Evolutionary conservation across 495 filamentous ascomycete genomes (phyloP).

Genomic region (Neurospora hispaniola): DNA sequence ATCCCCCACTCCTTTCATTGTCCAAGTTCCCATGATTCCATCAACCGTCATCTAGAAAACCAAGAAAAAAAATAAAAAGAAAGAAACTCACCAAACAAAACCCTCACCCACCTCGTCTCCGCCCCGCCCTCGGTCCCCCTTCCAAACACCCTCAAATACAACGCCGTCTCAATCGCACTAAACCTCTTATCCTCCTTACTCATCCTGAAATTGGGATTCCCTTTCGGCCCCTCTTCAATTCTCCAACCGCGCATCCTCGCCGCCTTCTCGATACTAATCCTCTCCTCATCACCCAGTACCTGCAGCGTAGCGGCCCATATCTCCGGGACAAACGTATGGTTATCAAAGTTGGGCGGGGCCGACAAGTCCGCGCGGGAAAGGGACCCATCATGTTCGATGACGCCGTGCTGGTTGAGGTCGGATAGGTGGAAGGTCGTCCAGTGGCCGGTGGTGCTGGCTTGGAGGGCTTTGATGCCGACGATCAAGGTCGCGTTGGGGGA

Average conservation of each 20-base stretch:
- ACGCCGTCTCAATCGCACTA: conserved; percentile 18
- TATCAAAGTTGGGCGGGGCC: not conserved
- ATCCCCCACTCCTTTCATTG: not conserved
- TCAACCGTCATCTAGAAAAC: no score
- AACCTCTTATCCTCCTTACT: conserved; percentile 3
- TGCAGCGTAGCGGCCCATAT: conserved; percentile 9
- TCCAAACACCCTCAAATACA: conserved; percentile 23
- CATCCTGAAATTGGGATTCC: conserved; percentile 19
- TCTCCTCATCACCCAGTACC: conserved; percentile 8
- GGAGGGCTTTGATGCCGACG: not conserved
- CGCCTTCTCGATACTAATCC: conserved; percentile 17
- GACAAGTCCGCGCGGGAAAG: conserved; percentile 1
- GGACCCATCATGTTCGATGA: conserved; percentile 26
- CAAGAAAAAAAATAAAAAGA: not conserved
- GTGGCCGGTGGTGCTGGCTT: no score
- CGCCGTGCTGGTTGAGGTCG: conserved; percentile 20
- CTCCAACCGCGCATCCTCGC: conserved; percentile 15
- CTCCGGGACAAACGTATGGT: conserved; percentile 19
- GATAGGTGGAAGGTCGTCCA: conserved; percentile 17
- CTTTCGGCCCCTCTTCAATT: conserved; percentile 4
- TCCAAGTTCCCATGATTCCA: no score
- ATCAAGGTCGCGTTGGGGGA: conserved; percentile 11
- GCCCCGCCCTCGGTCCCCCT: conserved; percentile 13
- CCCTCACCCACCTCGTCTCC: conserved; percentile 15
- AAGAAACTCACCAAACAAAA: conserved; percentile 17